A percentile compares a stretch with the other conserved stretches of the same genome.
Evolutionary conservation across 2,329 filamentous ascomycete species (phyloP).

Genomic region (Metarhizium anisopliae): DNA sequence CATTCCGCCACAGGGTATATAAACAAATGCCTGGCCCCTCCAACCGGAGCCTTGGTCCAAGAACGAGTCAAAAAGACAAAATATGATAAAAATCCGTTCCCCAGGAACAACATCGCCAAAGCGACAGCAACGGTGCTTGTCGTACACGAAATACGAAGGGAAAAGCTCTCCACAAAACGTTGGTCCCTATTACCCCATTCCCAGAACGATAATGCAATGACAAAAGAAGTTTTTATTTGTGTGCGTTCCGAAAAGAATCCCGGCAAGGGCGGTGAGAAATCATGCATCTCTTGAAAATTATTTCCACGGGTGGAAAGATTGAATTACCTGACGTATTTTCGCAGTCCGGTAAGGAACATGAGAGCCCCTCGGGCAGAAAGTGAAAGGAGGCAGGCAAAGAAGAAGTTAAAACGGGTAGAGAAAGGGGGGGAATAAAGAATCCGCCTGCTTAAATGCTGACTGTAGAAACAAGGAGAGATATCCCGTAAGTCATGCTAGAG

Average conservation of each 20-base stretch:
- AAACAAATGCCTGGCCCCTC: background rate
- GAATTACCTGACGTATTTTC: background rate
- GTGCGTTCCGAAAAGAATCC: background rate
- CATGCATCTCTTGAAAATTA: background rate
- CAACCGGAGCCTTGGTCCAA: background rate
- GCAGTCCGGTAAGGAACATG: background rate
- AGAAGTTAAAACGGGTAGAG: background rate
- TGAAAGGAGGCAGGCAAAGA: background rate
- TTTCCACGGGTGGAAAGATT: background rate
- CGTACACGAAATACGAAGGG: conserved; percentile 3
- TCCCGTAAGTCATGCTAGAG: background rate
- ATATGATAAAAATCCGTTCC: background rate
- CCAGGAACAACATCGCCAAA: background rate
- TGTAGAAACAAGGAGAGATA: conserved; percentile 6
- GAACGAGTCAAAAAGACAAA: background rate
- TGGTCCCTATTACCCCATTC: background rate
- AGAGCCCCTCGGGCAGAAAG: background rate
- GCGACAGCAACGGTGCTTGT: background rate
- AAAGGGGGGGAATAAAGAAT: conserved; percentile 2
- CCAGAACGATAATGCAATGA: background rate
- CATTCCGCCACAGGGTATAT: background rate
- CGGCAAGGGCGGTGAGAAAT: background rate
- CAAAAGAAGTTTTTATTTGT: background rate
- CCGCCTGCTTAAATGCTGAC: conserved; percentile 11
- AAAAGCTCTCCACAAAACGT: background rate